Conservation (phyloP, 768 basidiomycete genomes). For the Mrakia frigida region DNA sequence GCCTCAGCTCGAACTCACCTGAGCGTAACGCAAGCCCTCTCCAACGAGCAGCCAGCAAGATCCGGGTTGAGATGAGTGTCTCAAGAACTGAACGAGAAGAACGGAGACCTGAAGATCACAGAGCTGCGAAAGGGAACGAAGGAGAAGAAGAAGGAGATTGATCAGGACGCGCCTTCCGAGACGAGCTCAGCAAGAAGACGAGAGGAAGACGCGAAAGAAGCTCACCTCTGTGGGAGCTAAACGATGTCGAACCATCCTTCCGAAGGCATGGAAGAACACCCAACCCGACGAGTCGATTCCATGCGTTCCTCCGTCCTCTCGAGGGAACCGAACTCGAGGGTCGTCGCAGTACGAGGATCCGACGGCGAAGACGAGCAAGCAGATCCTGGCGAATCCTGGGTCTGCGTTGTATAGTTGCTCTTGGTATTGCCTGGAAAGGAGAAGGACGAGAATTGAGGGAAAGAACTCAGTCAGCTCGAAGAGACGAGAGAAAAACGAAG, state of each 20-base stretch:
- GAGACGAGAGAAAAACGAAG: neutral
- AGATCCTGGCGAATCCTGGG: constrained; percentile 29
- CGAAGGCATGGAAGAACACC: constrained; percentile 31
- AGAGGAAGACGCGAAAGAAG: neutral
- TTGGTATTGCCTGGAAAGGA: constrained; percentile 18
- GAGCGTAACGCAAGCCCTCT: constrained; percentile 29
- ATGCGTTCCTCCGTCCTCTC: constrained; percentile 23
- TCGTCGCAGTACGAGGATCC: constrained; percentile 21
- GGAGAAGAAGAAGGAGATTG: neutral
- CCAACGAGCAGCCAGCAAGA: constrained; percentile 32
- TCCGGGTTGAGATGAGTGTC: constrained; percentile 24
- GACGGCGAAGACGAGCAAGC: constrained; percentile 31
- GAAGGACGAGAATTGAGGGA: neutral
- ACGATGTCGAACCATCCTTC: constrained; percentile 30
- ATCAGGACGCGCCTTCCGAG: neutral
- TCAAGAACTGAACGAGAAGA: constrained; percentile 31
- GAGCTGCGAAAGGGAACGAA: neutral
- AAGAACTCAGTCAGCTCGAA: neutral
- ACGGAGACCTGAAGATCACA: constrained; percentile 32
- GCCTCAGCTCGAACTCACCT: constrained; percentile 1
- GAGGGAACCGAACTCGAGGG: constrained; percentile 27
- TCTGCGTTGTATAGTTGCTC: constrained; percentile 30
- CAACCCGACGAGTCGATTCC: constrained; percentile 31
- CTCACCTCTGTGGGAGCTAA: constrained; percentile 29
- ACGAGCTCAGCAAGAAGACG: neutral